Percentiles rank a stretch among this genome's conserved stretches.
phyloP scores from a whole-genome alignment of 164 flowering plant species.

The Macadamia tetraphylla region DNA sequence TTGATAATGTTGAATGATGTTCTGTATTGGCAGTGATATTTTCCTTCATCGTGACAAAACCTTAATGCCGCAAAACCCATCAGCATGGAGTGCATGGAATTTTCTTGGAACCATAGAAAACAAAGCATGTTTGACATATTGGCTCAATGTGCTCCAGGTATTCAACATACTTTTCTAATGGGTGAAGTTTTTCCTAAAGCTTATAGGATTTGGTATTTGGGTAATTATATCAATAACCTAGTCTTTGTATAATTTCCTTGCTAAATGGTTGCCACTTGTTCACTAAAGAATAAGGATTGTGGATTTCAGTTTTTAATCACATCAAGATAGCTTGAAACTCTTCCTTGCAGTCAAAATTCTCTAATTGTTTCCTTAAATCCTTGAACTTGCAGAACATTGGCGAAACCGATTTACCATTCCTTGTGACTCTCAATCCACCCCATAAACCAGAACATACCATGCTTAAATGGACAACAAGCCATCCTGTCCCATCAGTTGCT shows the following conservation, averaged over 20 bases:
- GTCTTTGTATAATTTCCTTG: not conserved
- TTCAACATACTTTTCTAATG: not conserved
- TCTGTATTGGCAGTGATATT: constrained; percentile 66
- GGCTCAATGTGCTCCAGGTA: constrained; percentile 97
- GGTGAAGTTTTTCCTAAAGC: not conserved
- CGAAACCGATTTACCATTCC: constrained; percentile 51
- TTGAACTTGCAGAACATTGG: constrained; percentile 57
- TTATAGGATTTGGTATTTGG: not conserved
- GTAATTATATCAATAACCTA: not conserved
- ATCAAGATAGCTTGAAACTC: not conserved
- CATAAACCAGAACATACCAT: constrained; percentile 47
- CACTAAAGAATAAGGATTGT: too few relatives aligned
- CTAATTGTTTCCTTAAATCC: not conserved
- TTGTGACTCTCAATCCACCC: constrained; percentile 82
- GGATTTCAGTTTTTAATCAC: too few relatives aligned
- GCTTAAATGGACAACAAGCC: constrained; percentile 81
- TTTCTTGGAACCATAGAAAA: constrained; percentile 64
- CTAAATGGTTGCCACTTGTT: too few relatives aligned
- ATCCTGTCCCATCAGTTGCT: constrained; percentile 88
- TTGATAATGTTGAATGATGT: not conserved
- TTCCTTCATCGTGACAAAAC: constrained; percentile 79
- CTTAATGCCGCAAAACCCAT: constrained; percentile 80
- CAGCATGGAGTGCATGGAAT: constrained; percentile 99
- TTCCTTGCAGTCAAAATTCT: not conserved
- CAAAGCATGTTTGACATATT: constrained; percentile 83